Conservation (phyloP, 768 basidiomycete genomes). For the Tylopilus intermedius region DNA sequence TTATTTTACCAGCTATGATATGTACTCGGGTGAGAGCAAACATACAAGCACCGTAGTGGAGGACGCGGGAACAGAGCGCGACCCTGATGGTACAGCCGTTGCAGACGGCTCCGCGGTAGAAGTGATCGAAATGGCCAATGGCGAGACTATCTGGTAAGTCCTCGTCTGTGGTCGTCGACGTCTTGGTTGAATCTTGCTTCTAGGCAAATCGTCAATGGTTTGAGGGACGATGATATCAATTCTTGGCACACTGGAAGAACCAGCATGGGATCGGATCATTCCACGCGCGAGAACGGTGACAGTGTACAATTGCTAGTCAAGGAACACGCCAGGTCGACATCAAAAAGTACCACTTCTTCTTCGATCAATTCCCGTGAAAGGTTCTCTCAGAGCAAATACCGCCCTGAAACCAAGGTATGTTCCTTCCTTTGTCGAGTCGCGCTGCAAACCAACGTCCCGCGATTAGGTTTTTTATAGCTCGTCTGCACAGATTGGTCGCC, state of each 20-base stretch:
- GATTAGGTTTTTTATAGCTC: conserved; percentile 40
- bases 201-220: conserved; percentile 77
- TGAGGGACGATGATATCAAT: conserved; percentile 73
- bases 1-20: conserved; percentile 58
- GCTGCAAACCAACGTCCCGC: conserved; percentile 8
- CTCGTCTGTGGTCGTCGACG: not conserved
- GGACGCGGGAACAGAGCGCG: conserved; percentile 28
- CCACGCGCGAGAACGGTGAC: conserved; percentile 41
- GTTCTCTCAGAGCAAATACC: conserved; percentile 44
- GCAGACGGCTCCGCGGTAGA: conserved; percentile 62
- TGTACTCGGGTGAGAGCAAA: conserved; percentile 64
- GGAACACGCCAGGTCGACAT: conserved; percentile 63
- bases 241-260: conserved; percentile 61
- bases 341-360: conserved; percentile 54
- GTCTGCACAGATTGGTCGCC: conserved; percentile 71
- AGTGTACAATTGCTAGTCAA: conserved; percentile 71
- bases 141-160: conserved; percentile 78
- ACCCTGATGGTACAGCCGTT: conserved; percentile 24
- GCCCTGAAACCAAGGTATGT: conserved; percentile 82
- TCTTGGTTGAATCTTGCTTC: conserved; percentile 1
- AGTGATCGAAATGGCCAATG: conserved; percentile 80
- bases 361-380: conserved; percentile 63
- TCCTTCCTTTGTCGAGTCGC: conserved; percentile 7
- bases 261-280: conserved; percentile 75
- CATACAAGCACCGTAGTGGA: conserved; percentile 32